These are phyloP conservation scores for Codiaeum variegatum DNA, from an alignment of 441 rosid species.

Conservation along the genomic window DNA sequence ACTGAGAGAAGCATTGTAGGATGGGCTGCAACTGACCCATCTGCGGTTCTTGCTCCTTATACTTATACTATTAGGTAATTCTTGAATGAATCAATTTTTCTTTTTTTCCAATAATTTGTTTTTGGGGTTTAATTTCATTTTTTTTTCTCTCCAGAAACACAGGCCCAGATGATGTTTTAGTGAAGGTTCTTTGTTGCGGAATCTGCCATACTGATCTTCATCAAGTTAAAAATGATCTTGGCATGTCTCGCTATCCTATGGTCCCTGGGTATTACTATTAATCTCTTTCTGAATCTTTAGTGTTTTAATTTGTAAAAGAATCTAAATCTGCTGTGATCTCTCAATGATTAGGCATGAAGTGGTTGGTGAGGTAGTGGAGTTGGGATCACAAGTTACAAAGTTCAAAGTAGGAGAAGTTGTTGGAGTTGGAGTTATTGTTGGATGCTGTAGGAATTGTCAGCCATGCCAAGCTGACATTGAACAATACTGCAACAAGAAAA, in stretches of 20 bases:
- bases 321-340: no score
- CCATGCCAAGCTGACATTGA: slow-evolving; percentile 68
- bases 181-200: slow-evolving; percentile 71
- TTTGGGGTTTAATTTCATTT: not conserved
- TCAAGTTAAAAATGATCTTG: slow-evolving; percentile 62
- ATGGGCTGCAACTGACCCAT: slow-evolving; percentile 82
- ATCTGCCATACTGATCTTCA: slow-evolving; percentile 85
- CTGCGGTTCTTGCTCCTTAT: slow-evolving; percentile 71
- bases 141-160: slow-evolving; percentile 44
- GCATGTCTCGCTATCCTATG: slow-evolving; percentile 61
- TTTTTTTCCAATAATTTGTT: no score
- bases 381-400: slow-evolving; percentile 31
- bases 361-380: slow-evolving; percentile 31
- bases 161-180: slow-evolving; percentile 69
- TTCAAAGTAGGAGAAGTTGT: slow-evolving; percentile 44
- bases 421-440: slow-evolving; percentile 68
- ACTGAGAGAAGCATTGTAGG: slow-evolving; percentile 53
- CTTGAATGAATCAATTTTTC: not conserved
- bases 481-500: slow-evolving; percentile 59
- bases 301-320: no score
- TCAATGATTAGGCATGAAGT: slow-evolving; percentile 28
- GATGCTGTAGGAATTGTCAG: slow-evolving; percentile 61
- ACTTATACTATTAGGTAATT: slow-evolving; percentile 64
- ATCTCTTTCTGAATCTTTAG: no score
- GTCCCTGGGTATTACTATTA: slow-evolving; percentile 99